Percentiles rank a stretch among this genome's conserved stretches.
These are phyloP conservation scores for Phylloboletellus chloephorus DNA, from an alignment of 1,284 basidiomycete species.

Conservation along the genomic window DNA sequence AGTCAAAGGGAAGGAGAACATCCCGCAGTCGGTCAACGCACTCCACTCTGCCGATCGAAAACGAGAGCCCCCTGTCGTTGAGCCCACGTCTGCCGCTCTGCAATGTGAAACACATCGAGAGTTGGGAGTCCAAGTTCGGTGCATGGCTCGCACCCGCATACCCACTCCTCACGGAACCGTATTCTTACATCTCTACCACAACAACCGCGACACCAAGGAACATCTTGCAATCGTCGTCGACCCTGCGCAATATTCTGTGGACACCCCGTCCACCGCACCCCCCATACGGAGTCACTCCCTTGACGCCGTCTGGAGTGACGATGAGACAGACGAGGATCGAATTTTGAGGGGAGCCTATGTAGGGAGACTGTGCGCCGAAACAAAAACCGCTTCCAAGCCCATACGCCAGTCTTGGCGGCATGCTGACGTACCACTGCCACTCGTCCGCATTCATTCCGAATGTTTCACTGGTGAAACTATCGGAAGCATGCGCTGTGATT, in stretches of 20 bases:
- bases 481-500: constrained; percentile 98
- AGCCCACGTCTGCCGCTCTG: constrained; percentile 6
- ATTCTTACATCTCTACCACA: constrained; percentile 94
- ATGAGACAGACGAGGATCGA: constrained; percentile 92
- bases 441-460: constrained; percentile 96
- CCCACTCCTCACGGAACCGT: constrained; percentile 94
- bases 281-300: constrained; percentile 79
- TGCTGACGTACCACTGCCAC: constrained; percentile 59
- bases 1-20: constrained; percentile 24
- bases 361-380: constrained; percentile 66
- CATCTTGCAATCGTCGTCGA: constrained; percentile 98
- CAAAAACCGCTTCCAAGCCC: constrained; percentile 51
- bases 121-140: constrained; percentile 58
- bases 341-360: constrained; percentile 93
- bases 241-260: constrained; percentile 66
- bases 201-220: constrained; percentile 87
- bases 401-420: constrained; percentile 23
- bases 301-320: constrained; percentile 80
- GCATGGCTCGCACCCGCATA: constrained; percentile 95
- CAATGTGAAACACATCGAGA: constrained; percentile 14
- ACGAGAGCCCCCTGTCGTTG: constrained; percentile 2
- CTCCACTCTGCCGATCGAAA: constrained; percentile 21
- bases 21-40: constrained; percentile 27
- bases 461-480: constrained; percentile 99
- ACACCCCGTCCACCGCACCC: constrained; percentile 36